Conservation (phyloP, 2,329 filamentous ascomycete species). For the Macrophomina phaseolina region DNA sequence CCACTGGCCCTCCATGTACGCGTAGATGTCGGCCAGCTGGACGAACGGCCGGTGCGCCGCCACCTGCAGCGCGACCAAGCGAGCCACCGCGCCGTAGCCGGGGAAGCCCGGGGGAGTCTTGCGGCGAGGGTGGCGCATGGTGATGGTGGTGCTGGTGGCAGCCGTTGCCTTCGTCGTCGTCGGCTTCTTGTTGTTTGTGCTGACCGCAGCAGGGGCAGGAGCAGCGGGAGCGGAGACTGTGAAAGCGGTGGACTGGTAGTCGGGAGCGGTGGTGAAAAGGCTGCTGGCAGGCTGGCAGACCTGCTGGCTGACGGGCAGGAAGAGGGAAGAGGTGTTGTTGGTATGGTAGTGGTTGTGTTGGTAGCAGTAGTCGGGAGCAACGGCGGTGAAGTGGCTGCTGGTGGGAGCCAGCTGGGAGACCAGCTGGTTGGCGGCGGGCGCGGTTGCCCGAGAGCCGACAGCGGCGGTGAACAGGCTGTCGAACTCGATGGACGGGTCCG, state of each 20-base stretch:
- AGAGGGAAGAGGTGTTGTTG: too few species aligned
- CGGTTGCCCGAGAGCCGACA: neutral
- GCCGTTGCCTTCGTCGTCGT: too few species aligned
- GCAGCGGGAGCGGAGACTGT: too few species aligned
- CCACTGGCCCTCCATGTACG: neutral
- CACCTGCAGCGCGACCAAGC: neutral
- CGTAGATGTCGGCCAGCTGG: neutral
- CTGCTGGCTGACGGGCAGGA: neutral
- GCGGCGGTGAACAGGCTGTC: neutral
- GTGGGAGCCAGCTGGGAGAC: neutral
- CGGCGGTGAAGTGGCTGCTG: too few species aligned
- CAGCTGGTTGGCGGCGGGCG: neutral
- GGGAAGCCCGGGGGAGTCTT: slow-evolving; percentile 7
- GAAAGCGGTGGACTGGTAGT: neutral
- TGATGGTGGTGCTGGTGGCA: neutral
- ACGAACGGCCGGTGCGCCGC: neutral
- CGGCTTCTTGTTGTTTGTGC: too few species aligned
- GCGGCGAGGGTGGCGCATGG: neutral
- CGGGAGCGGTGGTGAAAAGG: neutral
- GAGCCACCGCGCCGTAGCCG: neutral
- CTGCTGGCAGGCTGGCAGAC: neutral
- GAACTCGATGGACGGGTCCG: neutral
- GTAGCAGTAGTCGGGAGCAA: neutral
- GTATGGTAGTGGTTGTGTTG: too few species aligned
- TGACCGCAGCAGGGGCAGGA: too few species aligned